Conservation (phyloP, 352 stramenopile genomes). For the Phytopythium montanum region DNA sequence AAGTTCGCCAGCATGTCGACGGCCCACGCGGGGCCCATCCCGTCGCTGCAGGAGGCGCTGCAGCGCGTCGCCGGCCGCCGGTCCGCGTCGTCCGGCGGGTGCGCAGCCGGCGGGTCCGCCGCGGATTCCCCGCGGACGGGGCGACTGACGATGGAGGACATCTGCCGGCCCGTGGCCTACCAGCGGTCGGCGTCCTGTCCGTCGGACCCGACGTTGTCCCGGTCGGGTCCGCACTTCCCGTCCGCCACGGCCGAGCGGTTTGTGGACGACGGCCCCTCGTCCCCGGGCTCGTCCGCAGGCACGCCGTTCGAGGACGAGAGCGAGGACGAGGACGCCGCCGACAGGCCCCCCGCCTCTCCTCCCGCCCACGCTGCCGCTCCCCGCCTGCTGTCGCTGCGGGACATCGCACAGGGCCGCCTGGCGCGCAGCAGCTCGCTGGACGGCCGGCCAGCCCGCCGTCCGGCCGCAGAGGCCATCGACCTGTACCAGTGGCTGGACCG, state of each 20-base stretch:
- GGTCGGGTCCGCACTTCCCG: neutral
- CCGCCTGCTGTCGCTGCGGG: slow-evolving; percentile 16
- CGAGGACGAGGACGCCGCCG: slow-evolving; percentile 2
- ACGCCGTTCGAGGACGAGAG: slow-evolving; percentile 1
- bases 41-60: slow-evolving; percentile 28
- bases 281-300: neutral
- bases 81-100: slow-evolving; percentile 13
- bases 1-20: slow-evolving; percentile 18
- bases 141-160: slow-evolving; percentile 30
- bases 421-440: slow-evolving; percentile 66
- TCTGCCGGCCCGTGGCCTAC: slow-evolving; percentile 60
- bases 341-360: too few species aligned
- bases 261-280: neutral
- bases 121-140: slow-evolving; percentile 9
- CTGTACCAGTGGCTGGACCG: slow-evolving; percentile 32
- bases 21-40: slow-evolving; percentile 19
- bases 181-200: slow-evolving; percentile 65
- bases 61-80: slow-evolving; percentile 13
- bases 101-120: slow-evolving; percentile 8
- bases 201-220: slow-evolving; percentile 49
- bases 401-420: slow-evolving; percentile 34
- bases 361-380: neutral
- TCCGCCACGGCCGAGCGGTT: neutral
- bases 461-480: slow-evolving; percentile 27
- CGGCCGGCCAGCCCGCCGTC: slow-evolving; percentile 24